These are phyloP conservation scores for Camillea tinctor DNA, from an alignment of 2,329 filamentous ascomycete species.

Conservation along the genomic window DNA sequence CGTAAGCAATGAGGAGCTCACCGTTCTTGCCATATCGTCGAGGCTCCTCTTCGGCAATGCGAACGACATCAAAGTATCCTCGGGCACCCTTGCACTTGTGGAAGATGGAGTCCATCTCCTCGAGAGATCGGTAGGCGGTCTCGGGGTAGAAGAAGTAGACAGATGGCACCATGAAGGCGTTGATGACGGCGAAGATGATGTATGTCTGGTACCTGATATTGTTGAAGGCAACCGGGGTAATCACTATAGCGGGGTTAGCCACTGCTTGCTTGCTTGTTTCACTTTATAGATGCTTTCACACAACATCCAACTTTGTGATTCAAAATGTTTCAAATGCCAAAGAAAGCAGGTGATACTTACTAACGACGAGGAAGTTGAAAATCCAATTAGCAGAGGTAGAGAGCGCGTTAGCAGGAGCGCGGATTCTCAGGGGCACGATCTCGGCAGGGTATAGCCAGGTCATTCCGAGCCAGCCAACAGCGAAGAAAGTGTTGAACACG, in stretches of 20 bases:
- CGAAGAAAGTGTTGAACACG: conserved; percentile 54
- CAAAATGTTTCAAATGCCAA: neutral
- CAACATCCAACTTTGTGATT: neutral
- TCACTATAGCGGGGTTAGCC: conserved; percentile 36
- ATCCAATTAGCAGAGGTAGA: conserved; percentile 54
- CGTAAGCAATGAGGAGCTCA: conserved; percentile 50
- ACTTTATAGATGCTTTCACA: neutral
- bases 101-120: conserved; percentile 67
- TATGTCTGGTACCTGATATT: conserved; percentile 61
- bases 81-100: conserved; percentile 49
- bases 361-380: conserved; percentile 64
- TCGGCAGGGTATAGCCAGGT: conserved; percentile 61
- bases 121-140: conserved; percentile 61
- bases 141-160: conserved; percentile 65
- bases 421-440: conserved; percentile 50
- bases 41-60: conserved; percentile 47
- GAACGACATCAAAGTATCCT: conserved; percentile 42
- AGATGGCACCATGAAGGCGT: conserved; percentile 56
- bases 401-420: conserved; percentile 58
- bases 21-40: conserved; percentile 59
- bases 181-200: conserved; percentile 66
- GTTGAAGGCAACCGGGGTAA: conserved; percentile 58
- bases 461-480: conserved; percentile 52
- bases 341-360: conserved; percentile 11
- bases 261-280: neutral